These are phyloP conservation scores for Boletus rex-veris DNA, from an alignment of 768 basidiomycete genomes.

Conservation along the genomic window DNA sequence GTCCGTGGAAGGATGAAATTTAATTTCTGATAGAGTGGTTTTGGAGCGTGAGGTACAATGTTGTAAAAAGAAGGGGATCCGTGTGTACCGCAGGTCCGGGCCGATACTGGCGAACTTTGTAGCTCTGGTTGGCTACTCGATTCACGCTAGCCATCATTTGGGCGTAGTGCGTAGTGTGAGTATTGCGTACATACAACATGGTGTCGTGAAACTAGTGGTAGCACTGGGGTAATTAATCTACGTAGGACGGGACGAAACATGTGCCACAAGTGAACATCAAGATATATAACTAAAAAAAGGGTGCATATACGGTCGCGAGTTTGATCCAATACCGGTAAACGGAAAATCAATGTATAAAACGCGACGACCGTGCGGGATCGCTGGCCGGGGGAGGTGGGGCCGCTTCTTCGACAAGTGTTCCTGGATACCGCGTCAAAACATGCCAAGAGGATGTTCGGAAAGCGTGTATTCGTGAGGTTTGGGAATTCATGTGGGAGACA, in stretches of 20 bases:
- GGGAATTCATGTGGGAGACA: not conserved
- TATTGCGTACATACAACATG: slow-evolving; percentile 1
- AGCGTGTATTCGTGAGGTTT: not conserved
- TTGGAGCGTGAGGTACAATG: not conserved
- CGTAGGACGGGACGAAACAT: not conserved
- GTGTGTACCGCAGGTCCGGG: not conserved
- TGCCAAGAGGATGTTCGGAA: not conserved
- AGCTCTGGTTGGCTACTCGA: not conserved
- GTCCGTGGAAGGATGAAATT: no score
- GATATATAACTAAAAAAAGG: not conserved
- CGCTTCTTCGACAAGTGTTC: slow-evolving; percentile 9
- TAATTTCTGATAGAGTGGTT: not conserved
- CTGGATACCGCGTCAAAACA: slow-evolving; percentile 22
- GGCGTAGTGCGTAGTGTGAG: not conserved
- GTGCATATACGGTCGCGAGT: not conserved
- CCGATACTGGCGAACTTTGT: not conserved
- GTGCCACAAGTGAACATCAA: not conserved
- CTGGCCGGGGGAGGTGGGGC: not conserved
- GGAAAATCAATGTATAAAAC: not conserved
- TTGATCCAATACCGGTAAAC: slow-evolving; percentile 5
- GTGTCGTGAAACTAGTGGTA: not conserved
- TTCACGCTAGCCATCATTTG: not conserved
- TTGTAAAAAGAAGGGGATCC: not conserved
- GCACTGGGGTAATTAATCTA: slow-evolving; percentile 2
- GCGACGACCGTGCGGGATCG: not conserved